Evolutionary conservation across 2,329 filamentous ascomycete species (phyloP).

Genomic region (Ophiocordyceps australis): DNA sequence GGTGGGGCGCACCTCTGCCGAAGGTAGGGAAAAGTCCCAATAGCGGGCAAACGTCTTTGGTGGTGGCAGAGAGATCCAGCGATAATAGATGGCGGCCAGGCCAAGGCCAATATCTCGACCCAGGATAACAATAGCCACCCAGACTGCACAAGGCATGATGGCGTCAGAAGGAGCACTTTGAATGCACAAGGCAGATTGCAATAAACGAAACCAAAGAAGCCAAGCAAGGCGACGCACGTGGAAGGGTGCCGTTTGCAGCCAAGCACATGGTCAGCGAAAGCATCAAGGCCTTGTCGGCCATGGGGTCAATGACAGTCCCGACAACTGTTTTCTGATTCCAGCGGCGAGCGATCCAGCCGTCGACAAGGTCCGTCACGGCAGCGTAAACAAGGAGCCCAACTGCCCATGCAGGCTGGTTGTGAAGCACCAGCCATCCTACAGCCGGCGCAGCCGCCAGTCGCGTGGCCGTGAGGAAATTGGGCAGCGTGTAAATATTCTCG

Average conservation of each 20-base stretch:
- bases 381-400: conserved; percentile 83
- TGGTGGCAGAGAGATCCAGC: conserved; percentile 82
- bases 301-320: conserved; percentile 84
- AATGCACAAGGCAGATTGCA: too few relatives aligned
- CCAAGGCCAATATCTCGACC: conserved; percentile 73
- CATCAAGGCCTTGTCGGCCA: conserved; percentile 96
- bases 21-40: conserved; percentile 92
- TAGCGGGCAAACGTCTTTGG: conserved; percentile 87
- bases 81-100: conserved; percentile 81
- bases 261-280: conserved; percentile 76
- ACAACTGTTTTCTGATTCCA: conserved; percentile 88
- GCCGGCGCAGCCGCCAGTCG: conserved; percentile 68
- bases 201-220: too few relatives aligned
- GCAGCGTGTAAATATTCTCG: conserved; percentile 95
- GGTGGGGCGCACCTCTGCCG: conserved; percentile 68
- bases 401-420: conserved; percentile 63
- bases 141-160: conserved; percentile 49
- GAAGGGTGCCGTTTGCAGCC: conserved; percentile 65
- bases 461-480: conserved; percentile 80
- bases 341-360: conserved; percentile 80
- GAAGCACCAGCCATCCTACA: conserved; percentile 75
- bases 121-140: conserved; percentile 78
- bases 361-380: conserved; percentile 76
- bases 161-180: too few relatives aligned
- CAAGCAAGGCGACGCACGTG: conserved; percentile 45